These are phyloP conservation scores for Malassezia furfur DNA, from an alignment of 1,284 basidiomycete genomes.

Conservation along the genomic window DNA sequence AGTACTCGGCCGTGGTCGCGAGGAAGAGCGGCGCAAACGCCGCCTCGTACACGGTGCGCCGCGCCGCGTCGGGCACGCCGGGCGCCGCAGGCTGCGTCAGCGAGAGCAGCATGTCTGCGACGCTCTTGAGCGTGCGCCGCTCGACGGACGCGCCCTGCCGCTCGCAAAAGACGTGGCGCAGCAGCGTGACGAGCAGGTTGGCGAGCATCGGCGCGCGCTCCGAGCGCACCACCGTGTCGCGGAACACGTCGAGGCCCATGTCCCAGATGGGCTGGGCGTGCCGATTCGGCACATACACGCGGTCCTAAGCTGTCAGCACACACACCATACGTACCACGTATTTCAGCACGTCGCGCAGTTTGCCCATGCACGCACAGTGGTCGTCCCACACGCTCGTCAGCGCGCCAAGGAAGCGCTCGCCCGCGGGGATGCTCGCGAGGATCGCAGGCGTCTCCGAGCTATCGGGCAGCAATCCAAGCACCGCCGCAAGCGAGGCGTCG, in stretches of 20 bases:
- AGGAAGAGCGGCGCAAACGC: slow-evolving; percentile 79
- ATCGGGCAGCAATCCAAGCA: slow-evolving; percentile 16
- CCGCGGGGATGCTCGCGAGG: slow-evolving; percentile 54
- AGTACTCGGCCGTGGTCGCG: slow-evolving; percentile 68
- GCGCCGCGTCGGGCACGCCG: background rate
- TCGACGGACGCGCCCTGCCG: slow-evolving; percentile 84
- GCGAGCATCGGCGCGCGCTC: slow-evolving; percentile 62
- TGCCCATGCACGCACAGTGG: slow-evolving; percentile 78
- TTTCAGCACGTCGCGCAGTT: slow-evolving; percentile 79
- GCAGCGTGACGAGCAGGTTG: slow-evolving; percentile 69
- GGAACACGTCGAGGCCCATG: slow-evolving; percentile 72
- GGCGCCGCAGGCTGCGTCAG: slow-evolving; percentile 52
- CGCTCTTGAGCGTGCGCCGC: slow-evolving; percentile 74
- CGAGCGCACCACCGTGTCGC: slow-evolving; percentile 65
- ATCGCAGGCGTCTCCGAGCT: slow-evolving; percentile 35
- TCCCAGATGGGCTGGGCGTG: slow-evolving; percentile 59
- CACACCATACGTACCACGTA: slow-evolving; percentile 64
- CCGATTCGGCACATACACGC: slow-evolving; percentile 40
- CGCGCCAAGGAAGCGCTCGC: slow-evolving; percentile 73
- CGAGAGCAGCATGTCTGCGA: slow-evolving; percentile 73
- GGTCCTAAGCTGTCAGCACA: too few relatives aligned
- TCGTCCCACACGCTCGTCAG: slow-evolving; percentile 85
- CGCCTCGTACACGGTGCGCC: slow-evolving; percentile 64
- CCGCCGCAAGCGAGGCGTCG: background rate
- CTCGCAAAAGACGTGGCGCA: slow-evolving; percentile 80